Evolutionary conservation across 495 filamentous ascomycete species (phyloP).

Genomic region (Neurospora pannonica): DNA sequence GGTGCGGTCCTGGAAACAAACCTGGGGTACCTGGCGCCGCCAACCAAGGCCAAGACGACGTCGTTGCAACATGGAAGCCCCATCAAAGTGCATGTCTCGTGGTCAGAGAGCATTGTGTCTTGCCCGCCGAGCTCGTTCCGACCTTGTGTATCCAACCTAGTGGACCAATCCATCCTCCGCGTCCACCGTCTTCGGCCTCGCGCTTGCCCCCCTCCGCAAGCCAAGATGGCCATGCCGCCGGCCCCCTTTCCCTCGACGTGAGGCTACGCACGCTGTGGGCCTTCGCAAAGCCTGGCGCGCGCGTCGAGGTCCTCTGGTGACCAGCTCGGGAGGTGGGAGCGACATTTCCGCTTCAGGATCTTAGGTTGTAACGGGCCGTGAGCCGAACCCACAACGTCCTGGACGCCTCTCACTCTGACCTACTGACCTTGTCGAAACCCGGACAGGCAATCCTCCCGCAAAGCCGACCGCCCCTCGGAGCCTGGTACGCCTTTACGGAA

Average conservation of each 20-base stretch:
- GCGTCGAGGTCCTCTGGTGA: not conserved
- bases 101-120: conserved; percentile 14
- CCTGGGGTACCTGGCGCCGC: not conserved
- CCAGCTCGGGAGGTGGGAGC: conserved; percentile 3
- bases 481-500: conserved; percentile 4
- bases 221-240: not conserved
- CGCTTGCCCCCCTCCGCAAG: conserved; percentile 1
- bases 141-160: conserved; percentile 3
- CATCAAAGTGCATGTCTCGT: conserved; percentile 15
- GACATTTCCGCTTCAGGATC: conserved; percentile 1
- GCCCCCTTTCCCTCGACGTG: not conserved
- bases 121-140: conserved; percentile 3
- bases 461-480: conserved; percentile 9
- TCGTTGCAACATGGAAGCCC: conserved; percentile 2
- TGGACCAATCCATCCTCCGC: not conserved
- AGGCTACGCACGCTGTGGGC: conserved; percentile 10
- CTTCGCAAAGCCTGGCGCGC: not conserved
- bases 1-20: not conserved
- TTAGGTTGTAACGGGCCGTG: conserved; percentile 19
- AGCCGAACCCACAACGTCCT: conserved; percentile 12
- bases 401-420: conserved; percentile 3
- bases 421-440: not conserved
- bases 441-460: not conserved
- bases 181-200: not conserved
- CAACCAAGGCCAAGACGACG: conserved; percentile 5